Base-by-base conservation (phyloP, 1,284 basidiomycete species). In the Moesziomyces antarcticus region DNA sequence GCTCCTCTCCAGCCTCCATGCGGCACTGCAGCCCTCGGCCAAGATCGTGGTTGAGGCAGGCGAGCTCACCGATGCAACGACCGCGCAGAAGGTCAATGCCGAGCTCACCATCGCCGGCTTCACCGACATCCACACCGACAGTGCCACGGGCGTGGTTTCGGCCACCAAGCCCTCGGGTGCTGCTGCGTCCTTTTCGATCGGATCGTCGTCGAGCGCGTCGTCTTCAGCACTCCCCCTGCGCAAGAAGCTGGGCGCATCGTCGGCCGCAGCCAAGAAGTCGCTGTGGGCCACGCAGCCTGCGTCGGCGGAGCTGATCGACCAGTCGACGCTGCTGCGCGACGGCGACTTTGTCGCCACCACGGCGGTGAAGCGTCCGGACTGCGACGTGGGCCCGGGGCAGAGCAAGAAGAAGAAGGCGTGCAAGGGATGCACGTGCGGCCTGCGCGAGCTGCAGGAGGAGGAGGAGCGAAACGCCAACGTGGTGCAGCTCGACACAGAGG, bases 341-440 rank as follows among this genome's bases (percentile, higher is more conserved):
- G 65, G 57, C 22, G 82, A 82, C 24, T 67, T 66, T 16, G 56
- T 75, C 20, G 58, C 69, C 6, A 62, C 80, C 14, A 69, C 66
- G 11, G 80, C 77, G 1, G 62, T 73, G 55, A 75, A 78, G 58
- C 75, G 81, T 14, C 76, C 77, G 46, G 82, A 82, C 57, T 84
- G 82, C 68, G 78, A 81, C 50, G 73, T 83, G 13, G 80, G 75
- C 20, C 48, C 73, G 1, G 71, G 61, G 10, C 67, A 68, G 24
- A 66, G 68, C 33, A 77, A 68, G 33, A 73, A 77, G 56, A 82
- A 82, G 56, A 81, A 80, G 56, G 82, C 82, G 5, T 84, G 82
- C 78, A 83, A 83, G 52, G 79, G 78, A 8, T 84, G 82, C 73
- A 84, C 82, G 7, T 84, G 82, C 46, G 82, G 82, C 1, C 67